Evolutionary conservation across 2,329 filamentous ascomycete species (phyloP), one percentile per base, ranked within the genome.

Genomic region (Aspergillus pseudoglaucus): DNA sequence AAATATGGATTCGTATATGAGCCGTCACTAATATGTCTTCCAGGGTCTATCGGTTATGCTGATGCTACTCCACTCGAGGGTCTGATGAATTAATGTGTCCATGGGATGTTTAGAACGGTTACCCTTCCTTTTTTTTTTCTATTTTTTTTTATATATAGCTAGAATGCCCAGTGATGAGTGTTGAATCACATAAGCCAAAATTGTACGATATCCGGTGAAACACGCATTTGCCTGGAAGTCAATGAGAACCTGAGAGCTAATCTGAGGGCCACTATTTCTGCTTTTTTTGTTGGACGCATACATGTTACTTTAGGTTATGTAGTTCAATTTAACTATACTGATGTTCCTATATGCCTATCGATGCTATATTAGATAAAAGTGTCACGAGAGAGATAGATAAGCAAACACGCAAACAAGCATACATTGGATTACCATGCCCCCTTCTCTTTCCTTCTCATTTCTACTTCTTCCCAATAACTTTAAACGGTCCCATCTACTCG

Each of bases 161-260:
- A 46, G 14, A 45, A 43, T 44, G 64, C 64, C 67, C 67, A 42
- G 56, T 71, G 69, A 71, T 63, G 69, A 72, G 58, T 51, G 38
- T 50, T 38, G 46, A 66, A 62, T 58, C 65, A 64, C 60, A 67
- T 63, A 72, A 72, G 69, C 69, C 70, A 73, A 71, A 72, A 60
- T 69, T 69, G 68, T 53, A 70, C 53, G 69, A 58, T 68, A 73
- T 68, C 69, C 68, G 62, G 61, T 47, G 42, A 38, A 38, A 22
- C 14, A 27, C 8, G 15, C 14, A 42, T 45, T 46, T 56, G 64
- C 60, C 59, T 68, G 67, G 69, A 69, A 66, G 65, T 61, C 67
- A 47, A 60, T 72, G 70, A 68, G 59, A 68, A 71, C 67, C 55
- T 59, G 69, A 71, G 69, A 72, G 69, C 69, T 71, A 68, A 71